Base-by-base conservation (phyloP, 192 early-diverging fungal genomes). In the Gamsiella multidivaricata region DNA sequence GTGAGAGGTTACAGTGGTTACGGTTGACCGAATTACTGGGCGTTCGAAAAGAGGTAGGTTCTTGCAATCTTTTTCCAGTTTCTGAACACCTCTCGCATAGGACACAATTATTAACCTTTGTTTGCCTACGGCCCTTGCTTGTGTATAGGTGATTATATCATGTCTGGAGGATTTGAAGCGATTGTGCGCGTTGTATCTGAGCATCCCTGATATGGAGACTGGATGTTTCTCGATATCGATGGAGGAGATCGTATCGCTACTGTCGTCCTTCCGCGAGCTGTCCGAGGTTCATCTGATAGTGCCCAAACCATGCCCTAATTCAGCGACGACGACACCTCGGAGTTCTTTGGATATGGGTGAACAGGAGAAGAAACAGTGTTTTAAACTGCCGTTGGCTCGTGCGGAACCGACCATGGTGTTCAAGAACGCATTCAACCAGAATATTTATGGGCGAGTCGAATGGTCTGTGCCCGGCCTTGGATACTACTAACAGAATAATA, bases 361-460 rank as follows among this genome's bases (percentile, higher is more conserved):
- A 15, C n/a, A n/a, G n/a, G n/a, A n/a, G n/a, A 36, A 23, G 3
- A 31, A 39, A 23, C 46, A 32, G n/a, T 54, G 31, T 32, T 49
- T 47, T 41, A 50, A 34, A 23, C 25, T 61, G 10, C 50, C 57
- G 0, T 70, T 54, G 43, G 39, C 57, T 25, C 29, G 57, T 12
- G 59, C 69, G 6, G 59, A 70, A 15, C 69, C 69, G 5, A 70
- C 68, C 11, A 70, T 70, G 68, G 57, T 62, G 8, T 70, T 61
- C 10, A 70, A 70, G 33, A 70, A 70, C 25, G 69, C 57, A 3
- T 46, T 61, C 9, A 39, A 53, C 36, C 69, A 70, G 4, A 70
- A 70, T 34, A 62, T 70, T 26, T 61, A 70, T 45, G 69, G 69
- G 20, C 17, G 52, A 1, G 59, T 70, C 5, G 59, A 61, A 17